Percentiles rank a stretch among this genome's conserved stretches.
phyloP scores from a whole-genome alignment of 768 basidiomycete species.

The Boletus vinaceobasis region DNA sequence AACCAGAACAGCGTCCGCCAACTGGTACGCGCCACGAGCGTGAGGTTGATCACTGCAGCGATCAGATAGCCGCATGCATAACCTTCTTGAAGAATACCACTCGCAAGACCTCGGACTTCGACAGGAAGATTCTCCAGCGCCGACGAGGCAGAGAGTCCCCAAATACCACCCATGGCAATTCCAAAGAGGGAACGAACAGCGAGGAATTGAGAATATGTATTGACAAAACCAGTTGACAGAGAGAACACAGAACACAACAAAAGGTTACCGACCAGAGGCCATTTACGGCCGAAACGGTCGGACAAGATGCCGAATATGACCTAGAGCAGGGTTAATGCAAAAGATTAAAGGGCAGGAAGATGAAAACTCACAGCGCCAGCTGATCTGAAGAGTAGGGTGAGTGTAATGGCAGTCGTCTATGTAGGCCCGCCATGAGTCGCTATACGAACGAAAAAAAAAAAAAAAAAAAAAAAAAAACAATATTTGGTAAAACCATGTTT shows the following conservation, averaged over 20 bases:
- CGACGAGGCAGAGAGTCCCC: conserved; percentile 80
- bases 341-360: neutral
- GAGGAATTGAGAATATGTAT: conserved; percentile 76
- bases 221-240: conserved; percentile 76
- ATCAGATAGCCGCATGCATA: conserved; percentile 86
- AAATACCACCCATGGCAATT: conserved; percentile 85
- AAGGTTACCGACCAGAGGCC: conserved; percentile 82
- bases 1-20: conserved; percentile 88
- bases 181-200: conserved; percentile 82
- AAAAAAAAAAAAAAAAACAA: too few relatives aligned
- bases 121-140: conserved; percentile 88
- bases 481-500: too few relatives aligned
- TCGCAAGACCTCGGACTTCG: conserved; percentile 79
- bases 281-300: conserved; percentile 90
- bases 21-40: conserved; percentile 40
- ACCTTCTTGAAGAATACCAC: conserved; percentile 84
- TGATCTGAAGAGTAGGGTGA: conserved; percentile 90
- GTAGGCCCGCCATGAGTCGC: neutral
- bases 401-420: conserved; percentile 78
- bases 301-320: conserved; percentile 80
- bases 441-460: too few relatives aligned
- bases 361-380: conserved; percentile 53
- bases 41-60: conserved; percentile 79
- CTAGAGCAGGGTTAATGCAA: conserved; percentile 15
- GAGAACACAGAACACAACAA: conserved; percentile 68